These are phyloP conservation scores for Fusarium falciforme DNA, from an alignment of 2,329 filamentous ascomycete species.

Conservation along the genomic window DNA sequence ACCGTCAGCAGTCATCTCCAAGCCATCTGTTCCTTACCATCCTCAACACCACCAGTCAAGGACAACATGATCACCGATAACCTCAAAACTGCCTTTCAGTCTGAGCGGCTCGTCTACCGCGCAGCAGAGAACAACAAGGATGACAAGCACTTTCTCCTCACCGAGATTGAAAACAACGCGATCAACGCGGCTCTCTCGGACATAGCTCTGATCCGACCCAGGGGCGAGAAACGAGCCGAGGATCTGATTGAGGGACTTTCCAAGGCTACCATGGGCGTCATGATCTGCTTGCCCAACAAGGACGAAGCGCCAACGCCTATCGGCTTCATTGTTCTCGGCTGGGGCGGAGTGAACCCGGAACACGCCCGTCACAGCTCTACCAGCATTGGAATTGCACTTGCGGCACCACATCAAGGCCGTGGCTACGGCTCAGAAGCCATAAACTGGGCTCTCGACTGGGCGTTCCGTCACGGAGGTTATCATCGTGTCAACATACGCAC, in stretches of 20 bases:
- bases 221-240: neutral
- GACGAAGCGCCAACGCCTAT: conserved; percentile 5
- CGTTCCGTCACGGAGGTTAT: conserved; percentile 56
- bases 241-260: neutral
- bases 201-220: conserved; percentile 1
- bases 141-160: conserved; percentile 21
- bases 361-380: conserved; percentile 5
- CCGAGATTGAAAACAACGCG: conserved; percentile 19
- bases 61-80: conserved; percentile 13
- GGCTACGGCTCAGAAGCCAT: conserved; percentile 62
- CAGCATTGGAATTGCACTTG: conserved; percentile 52
- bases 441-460: conserved; percentile 59
- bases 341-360: neutral
- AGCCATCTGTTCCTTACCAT: neutral
- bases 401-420: conserved; percentile 48
- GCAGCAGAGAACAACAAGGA: conserved; percentile 18
- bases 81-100: conserved; percentile 11
- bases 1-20: neutral
- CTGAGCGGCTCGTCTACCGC: conserved; percentile 31
- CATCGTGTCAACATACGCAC: conserved; percentile 56
- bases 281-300: conserved; percentile 9
- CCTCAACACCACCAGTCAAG: neutral
- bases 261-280: neutral
- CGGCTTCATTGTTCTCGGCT: conserved; percentile 17
- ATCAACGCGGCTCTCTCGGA: conserved; percentile 10